Evolutionary conservation across 2,329 filamentous ascomycete species (phyloP).

Genomic region (Trichoderma sp.): DNA sequence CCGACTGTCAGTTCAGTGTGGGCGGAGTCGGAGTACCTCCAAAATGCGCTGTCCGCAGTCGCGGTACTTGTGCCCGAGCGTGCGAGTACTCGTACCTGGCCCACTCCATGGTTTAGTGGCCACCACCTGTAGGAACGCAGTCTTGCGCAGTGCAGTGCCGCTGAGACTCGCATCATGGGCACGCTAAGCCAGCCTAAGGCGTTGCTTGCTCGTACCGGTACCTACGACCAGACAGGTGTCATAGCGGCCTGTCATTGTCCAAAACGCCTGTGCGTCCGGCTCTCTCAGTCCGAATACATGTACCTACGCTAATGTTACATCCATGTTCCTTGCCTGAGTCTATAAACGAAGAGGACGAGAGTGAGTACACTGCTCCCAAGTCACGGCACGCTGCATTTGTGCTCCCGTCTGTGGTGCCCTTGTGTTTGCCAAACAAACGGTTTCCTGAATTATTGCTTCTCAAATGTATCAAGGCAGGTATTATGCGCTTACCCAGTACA

Average conservation of each 20-base stretch:
- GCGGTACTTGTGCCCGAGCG: constrained; percentile 3
- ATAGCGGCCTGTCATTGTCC: background rate
- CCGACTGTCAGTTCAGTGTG: background rate
- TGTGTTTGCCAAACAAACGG: background rate
- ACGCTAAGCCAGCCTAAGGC: background rate
- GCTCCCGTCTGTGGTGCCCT: background rate
- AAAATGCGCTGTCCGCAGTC: background rate
- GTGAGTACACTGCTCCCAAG: background rate
- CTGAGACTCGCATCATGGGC: background rate
- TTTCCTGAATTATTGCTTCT: background rate
- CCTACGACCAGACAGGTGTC: background rate
- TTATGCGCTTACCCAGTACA: background rate
- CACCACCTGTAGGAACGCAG: background rate
- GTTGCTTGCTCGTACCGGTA: background rate
- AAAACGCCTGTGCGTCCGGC: background rate
- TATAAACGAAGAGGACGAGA: background rate
- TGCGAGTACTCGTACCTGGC: constrained; percentile 10
- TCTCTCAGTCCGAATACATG: background rate
- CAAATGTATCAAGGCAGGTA: no score
- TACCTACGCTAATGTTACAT: background rate
- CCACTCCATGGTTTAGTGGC: background rate
- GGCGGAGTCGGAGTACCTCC: background rate
- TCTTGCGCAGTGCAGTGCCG: background rate
- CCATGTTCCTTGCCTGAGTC: background rate
- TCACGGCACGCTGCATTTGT: background rate